A percentile compares a stretch with the other conserved stretches of the same genome.
Evolutionary conservation across 2,329 filamentous ascomycete genomes (phyloP).

Genomic region (Apiospora phragmitis): DNA sequence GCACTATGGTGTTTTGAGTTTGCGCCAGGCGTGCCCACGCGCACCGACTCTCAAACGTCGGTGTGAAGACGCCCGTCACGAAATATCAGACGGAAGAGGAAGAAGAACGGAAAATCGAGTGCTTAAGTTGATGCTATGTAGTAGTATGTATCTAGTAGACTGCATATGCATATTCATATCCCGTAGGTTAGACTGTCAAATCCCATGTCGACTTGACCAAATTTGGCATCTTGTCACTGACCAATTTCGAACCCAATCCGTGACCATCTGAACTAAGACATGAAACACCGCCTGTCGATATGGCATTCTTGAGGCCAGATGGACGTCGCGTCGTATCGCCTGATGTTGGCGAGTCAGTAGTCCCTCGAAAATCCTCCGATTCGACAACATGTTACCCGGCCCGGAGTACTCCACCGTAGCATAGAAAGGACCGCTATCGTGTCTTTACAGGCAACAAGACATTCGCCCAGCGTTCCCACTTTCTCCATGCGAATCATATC

Average conservation of each 20-base stretch:
- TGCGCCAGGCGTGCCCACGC: not conserved
- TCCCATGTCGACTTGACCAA: not conserved
- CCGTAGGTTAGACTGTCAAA: not conserved
- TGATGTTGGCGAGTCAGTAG: not conserved
- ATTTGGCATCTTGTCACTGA: not conserved
- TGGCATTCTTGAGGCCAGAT: not conserved
- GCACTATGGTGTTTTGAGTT: slow-evolving; percentile 5
- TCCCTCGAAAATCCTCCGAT: not conserved
- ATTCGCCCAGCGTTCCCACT: not conserved
- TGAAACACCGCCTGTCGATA: not conserved
- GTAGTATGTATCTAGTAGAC: not conserved
- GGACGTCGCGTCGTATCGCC: not conserved
- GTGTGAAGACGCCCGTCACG: not conserved
- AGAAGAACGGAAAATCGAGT: not conserved
- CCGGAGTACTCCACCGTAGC: no score
- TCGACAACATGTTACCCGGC: not conserved
- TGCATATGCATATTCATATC: not conserved
- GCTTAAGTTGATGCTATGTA: not conserved
- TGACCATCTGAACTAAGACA: not conserved
- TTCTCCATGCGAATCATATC: not conserved
- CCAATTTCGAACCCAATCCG: not conserved
- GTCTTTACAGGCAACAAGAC: not conserved
- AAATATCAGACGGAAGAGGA: not conserved
- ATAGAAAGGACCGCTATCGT: not conserved
- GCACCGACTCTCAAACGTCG: slow-evolving; percentile 1